phyloP scores from a whole-genome alignment of 495 filamentous ascomycete species.

The Neurospora sublineolata region DNA sequence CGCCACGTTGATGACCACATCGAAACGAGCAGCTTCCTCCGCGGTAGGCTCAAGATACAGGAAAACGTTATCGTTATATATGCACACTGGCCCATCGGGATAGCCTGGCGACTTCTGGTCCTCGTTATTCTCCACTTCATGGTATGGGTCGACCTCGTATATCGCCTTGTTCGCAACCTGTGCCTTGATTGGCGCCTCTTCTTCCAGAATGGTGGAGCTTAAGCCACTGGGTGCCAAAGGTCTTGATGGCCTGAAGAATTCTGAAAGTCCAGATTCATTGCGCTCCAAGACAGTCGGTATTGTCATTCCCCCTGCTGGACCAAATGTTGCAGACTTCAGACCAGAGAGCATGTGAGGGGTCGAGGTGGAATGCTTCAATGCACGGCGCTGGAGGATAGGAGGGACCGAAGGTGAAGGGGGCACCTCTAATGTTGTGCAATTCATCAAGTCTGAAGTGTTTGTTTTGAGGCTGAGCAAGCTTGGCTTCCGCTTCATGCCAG shows the following conservation, averaged over 20 bases:
- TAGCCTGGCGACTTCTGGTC: conserved; percentile 87
- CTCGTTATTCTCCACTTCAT: conserved; percentile 43
- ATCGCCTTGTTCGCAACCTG: conserved; percentile 42
- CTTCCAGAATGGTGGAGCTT: conserved; percentile 51
- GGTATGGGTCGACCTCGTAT: conserved; percentile 40
- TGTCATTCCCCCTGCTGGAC: conserved; percentile 42
- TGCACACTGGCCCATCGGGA: conserved; percentile 81
- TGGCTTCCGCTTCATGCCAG: conserved; percentile 58
- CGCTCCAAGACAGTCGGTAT: conserved; percentile 39
- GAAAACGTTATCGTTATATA: conserved; percentile 87
- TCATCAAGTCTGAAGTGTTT: conserved; percentile 38
- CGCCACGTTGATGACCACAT: conserved; percentile 90
- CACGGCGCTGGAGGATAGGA: conserved; percentile 41
- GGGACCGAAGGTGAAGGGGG: conserved; percentile 33
- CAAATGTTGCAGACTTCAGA: conserved; percentile 41
- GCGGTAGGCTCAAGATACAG: conserved; percentile 83
- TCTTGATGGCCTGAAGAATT: conserved; percentile 35
- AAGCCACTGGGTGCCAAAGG: conserved; percentile 14
- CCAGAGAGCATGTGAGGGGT: conserved; percentile 43
- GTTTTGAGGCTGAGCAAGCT: conserved; percentile 61
- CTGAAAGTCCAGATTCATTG: conserved; percentile 36
- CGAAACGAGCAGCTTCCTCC: conserved; percentile 75
- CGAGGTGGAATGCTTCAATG: conserved; percentile 45
- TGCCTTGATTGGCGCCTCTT: conserved; percentile 61
- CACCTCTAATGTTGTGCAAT: conserved; percentile 29